Evolutionary conservation across 2,329 filamentous ascomycete species (phyloP), one percentile per base, ranked within the genome.

Genomic region (Hypoxylon sp.): DNA sequence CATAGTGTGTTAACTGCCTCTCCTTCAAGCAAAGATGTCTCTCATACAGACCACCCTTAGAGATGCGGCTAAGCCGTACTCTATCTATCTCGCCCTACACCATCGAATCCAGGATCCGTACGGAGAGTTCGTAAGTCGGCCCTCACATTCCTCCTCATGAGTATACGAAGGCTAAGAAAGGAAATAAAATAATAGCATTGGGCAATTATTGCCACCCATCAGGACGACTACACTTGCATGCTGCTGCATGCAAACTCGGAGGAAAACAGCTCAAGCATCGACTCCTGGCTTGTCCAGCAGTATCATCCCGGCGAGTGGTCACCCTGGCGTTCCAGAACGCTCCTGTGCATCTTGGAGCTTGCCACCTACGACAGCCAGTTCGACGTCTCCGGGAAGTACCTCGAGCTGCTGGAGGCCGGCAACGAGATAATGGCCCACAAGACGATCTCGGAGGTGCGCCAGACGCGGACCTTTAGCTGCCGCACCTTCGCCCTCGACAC

Each of bases 271-370:
- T n/a, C n/a, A n/a, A n/a, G n/a, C n/a, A n/a, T 30, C 1, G 9
- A 28, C 6, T 22, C 28, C 4, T 42, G 45, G 44, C 6, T n/a
- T 0, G 1, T 49, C 33, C 33, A 57, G 9, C n/a, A 30, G 16
- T 40, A 6, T 6, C n/a, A 6, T 4, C 14, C 32, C 9, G 22
- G 28, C 8, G 14, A 38, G 12, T 56, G 53, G 53, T 14, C 12
- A 0, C 30, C 53, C 3, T 33, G 14, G 7, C 12, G 4, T 8
- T 56, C 53, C 11, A 2, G 4, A 30, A 56, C 7, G 11, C 53
- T 56, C 11, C 42, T 56, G 8, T 56, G 53, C 30, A 16, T 56
- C 20, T 56, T 56, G 30, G 40, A 46, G 16, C 16, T 56, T n/a
- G 2, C 9, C 14, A 3, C 9, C 3, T 56, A 30, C 5, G 2